Percentiles rank a stretch among this genome's conserved stretches.
These are phyloP conservation scores for Babesia sp. DNA, from an alignment of 169 alveolate species.

Conservation along the genomic window DNA sequence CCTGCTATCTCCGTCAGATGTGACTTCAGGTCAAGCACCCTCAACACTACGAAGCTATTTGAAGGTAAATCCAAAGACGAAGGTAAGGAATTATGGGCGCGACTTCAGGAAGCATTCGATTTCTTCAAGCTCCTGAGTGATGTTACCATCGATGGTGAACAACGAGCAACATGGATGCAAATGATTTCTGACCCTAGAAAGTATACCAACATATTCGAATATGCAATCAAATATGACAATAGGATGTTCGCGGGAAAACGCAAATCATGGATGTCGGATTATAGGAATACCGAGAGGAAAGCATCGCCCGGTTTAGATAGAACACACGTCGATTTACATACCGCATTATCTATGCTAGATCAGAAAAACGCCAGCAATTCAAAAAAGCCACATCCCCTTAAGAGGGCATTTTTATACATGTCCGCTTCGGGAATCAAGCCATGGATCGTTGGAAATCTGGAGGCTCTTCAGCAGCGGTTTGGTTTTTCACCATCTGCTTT, in stretches of 20 bases:
- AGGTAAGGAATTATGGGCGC: constrained; percentile 28
- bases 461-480: constrained; percentile 32
- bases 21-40: constrained; percentile 47
- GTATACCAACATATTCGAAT: constrained; percentile 33
- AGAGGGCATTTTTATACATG: constrained; percentile 55
- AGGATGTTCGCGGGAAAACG: constrained; percentile 46
- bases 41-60: constrained; percentile 29
- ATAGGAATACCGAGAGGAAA: constrained; percentile 16
- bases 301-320: constrained; percentile 6
- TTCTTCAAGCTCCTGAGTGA: constrained; percentile 52
- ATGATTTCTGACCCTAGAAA: constrained; percentile 61
- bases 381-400: not conserved
- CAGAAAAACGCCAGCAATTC: constrained; percentile 1
- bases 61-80: constrained; percentile 55
- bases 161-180: constrained; percentile 55
- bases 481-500: constrained; percentile 58
- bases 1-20: constrained; percentile 59
- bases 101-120: constrained; percentile 60
- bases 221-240: constrained; percentile 51
- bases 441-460: constrained; percentile 50
- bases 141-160: constrained; percentile 20
- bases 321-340: constrained; percentile 1
- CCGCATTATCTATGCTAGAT: constrained; percentile 10
- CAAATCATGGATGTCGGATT: constrained; percentile 40
- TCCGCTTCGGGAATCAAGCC: constrained; percentile 59